Conservation (phyloP, 139 green algal genomes). For the Gonium pectorale region DNA sequence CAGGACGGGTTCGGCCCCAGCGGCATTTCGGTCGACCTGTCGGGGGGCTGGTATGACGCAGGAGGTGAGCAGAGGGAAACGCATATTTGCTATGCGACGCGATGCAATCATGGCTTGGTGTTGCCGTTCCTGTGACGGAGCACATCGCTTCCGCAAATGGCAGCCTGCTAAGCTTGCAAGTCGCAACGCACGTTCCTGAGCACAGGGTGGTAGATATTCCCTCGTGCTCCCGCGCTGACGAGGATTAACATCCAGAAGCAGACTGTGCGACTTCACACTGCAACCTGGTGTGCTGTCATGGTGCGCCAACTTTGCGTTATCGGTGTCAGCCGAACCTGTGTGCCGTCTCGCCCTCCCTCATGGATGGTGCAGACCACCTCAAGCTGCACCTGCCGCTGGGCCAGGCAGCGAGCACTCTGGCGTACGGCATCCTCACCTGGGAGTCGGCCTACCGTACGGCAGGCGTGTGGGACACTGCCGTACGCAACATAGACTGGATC, state of each 20-base stretch:
- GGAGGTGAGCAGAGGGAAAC: neutral
- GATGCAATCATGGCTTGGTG: no score
- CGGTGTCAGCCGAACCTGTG: no score
- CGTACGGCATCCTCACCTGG: constrained; percentile 26
- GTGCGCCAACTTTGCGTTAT: neutral
- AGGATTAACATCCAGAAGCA: no score
- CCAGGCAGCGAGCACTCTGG: neutral
- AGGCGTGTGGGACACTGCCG: constrained; percentile 14
- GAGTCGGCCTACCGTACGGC: constrained; percentile 5
- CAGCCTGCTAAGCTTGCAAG: neutral
- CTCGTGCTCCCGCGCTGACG: no score
- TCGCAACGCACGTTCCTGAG: neutral
- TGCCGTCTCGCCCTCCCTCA: neutral
- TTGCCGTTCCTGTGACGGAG: no score
- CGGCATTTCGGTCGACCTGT: constrained; percentile 1
- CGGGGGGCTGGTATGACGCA: constrained; percentile 32
- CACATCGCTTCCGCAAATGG: neutral
- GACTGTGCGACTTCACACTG: neutral
- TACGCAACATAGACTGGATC: constrained; percentile 34
- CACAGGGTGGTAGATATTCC: no score
- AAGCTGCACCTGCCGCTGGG: constrained; percentile 40
- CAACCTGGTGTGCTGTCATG: neutral
- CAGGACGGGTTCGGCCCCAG: neutral
- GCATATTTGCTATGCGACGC: no score
- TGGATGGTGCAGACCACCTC: neutral